Conservation (phyloP, 148 eudicot genomes). For the Talinum fruticosum region DNA sequence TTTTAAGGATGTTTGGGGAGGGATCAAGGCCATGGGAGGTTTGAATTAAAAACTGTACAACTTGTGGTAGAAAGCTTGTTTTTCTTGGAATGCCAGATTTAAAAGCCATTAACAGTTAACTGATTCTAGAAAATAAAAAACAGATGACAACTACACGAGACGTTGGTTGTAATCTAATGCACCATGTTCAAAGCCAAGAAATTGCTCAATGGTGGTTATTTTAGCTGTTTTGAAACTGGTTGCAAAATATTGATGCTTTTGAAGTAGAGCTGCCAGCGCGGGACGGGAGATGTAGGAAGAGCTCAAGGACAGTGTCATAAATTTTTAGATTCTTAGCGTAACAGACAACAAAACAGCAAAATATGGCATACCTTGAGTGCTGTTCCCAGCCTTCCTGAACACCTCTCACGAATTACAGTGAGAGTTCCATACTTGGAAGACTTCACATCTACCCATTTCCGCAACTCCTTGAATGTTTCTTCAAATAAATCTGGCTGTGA, state of each 20-base stretch:
- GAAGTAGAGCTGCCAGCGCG: background rate
- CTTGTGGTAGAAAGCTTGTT: background rate
- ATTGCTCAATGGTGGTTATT: background rate
- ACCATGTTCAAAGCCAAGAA: too few relatives aligned
- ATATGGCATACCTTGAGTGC: slow-evolving; percentile 70
- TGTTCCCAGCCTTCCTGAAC: slow-evolving; percentile 69
- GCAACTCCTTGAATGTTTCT: slow-evolving; percentile 74
- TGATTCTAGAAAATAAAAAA: background rate
- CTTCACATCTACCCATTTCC: slow-evolving; percentile 90
- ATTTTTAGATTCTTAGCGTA: background rate
- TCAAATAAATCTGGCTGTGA: slow-evolving; percentile 52
- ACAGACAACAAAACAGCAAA: background rate
- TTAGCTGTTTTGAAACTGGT: background rate
- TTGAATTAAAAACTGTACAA: too few relatives aligned
- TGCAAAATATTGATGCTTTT: background rate
- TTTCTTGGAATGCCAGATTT: background rate
- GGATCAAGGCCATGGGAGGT: too few relatives aligned
- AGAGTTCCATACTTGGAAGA: slow-evolving; percentile 68
- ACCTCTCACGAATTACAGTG: slow-evolving; percentile 63
- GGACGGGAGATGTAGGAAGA: background rate
- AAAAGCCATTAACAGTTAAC: background rate
- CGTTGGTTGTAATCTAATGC: too few relatives aligned
- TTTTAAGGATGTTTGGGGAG: too few relatives aligned
- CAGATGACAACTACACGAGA: background rate
- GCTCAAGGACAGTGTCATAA: background rate